A percentile compares a stretch with the other conserved stretches of the same genome.
These are phyloP conservation scores for Aspergillus indologenus DNA, from an alignment of 495 filamentous ascomycete genomes.

Conservation along the genomic window DNA sequence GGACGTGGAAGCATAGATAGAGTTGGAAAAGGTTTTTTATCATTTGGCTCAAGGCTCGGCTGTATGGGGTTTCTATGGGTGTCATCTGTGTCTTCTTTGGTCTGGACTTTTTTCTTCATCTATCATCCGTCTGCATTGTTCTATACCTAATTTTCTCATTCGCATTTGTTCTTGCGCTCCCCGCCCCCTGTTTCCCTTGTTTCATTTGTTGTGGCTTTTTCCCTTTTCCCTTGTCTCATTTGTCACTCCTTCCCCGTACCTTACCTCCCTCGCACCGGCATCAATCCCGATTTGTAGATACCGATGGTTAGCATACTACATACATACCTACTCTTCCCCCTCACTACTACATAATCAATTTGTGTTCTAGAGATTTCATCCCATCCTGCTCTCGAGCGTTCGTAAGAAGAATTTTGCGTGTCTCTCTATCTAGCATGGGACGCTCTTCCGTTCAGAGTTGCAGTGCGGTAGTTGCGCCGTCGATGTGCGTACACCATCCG, in stretches of 20 bases:
- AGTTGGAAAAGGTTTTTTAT: slow-evolving; percentile 15
- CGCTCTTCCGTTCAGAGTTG: too few relatives aligned
- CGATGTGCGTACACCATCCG: too few relatives aligned
- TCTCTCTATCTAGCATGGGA: too few relatives aligned
- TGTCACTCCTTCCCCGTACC: neutral
- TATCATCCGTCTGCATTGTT: neutral
- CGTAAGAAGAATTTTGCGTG: too few relatives aligned
- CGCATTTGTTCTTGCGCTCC: neutral
- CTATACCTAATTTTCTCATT: neutral
- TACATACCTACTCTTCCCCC: too few relatives aligned
- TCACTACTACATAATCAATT: too few relatives aligned
- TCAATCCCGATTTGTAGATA: slow-evolving; percentile 1
- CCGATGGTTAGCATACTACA: too few relatives aligned
- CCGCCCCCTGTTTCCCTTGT: neutral
- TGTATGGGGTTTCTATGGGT: slow-evolving; percentile 11
- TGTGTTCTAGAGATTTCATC: too few relatives aligned
- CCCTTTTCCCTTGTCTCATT: neutral
- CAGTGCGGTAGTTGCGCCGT: too few relatives aligned
- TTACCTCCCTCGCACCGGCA: neutral
- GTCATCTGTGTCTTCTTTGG: slow-evolving; percentile 6
- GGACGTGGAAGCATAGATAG: slow-evolving; percentile 21
- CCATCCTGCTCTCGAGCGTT: too few relatives aligned
- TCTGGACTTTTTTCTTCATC: slow-evolving; percentile 11
- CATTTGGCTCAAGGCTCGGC: slow-evolving; percentile 5
- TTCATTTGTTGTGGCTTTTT: too few relatives aligned